Conservation (phyloP, 495 filamentous ascomycete species). For the Podospora comata region DNA sequence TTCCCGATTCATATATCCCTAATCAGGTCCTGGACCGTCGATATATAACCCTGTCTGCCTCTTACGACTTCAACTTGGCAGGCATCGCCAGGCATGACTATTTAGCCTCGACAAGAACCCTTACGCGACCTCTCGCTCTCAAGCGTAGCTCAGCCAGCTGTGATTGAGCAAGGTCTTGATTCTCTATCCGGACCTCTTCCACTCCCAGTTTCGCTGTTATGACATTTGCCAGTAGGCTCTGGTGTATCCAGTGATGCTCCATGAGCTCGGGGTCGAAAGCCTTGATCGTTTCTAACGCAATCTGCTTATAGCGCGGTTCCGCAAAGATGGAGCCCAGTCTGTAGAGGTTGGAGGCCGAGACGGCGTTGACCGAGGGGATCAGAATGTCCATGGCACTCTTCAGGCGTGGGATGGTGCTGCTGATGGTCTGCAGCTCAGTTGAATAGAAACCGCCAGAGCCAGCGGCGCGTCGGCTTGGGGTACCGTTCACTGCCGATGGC, state of each 20-base stretch:
- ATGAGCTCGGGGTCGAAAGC: constrained; percentile 88
- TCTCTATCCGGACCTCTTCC: constrained; percentile 11
- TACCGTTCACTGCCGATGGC: constrained; percentile 17
- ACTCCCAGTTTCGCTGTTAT: constrained; percentile 62
- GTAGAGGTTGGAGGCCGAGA: constrained; percentile 78
- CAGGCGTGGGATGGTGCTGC: constrained; percentile 77
- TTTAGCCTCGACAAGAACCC: constrained; percentile 12
- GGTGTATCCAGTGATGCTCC: constrained; percentile 88
- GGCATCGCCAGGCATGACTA: background rate
- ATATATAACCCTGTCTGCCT: too few species aligned
- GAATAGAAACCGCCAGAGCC: constrained; percentile 77
- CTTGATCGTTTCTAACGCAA: constrained; percentile 69
- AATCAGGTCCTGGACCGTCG: too few species aligned
- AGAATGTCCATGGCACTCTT: constrained; percentile 93
- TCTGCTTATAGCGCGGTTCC: constrained; percentile 58
- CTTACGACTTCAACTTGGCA: too few species aligned
- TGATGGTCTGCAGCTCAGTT: constrained; percentile 60
- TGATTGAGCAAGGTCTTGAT: constrained; percentile 9
- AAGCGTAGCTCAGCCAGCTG: constrained; percentile 9
- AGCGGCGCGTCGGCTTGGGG: constrained; percentile 37
- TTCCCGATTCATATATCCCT: too few species aligned
- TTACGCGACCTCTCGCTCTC: constrained; percentile 21
- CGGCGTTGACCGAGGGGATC: constrained; percentile 83
- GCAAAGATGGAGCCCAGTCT: constrained; percentile 69
- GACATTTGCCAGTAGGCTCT: constrained; percentile 70